phyloP scores from a whole-genome alignment of 805 yeast species.

The Candida vartiovaarae region DNA sequence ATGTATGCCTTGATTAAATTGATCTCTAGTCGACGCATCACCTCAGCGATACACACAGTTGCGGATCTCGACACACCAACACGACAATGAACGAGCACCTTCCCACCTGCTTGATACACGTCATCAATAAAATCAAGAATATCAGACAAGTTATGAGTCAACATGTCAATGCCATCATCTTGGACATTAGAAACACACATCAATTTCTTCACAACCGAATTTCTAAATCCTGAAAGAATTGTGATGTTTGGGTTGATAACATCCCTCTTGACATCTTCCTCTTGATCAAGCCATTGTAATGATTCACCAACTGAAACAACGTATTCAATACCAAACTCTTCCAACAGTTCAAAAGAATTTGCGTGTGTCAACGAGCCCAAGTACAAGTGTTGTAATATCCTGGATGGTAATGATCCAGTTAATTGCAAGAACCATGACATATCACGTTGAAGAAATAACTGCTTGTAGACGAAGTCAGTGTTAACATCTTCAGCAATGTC shows the following conservation, averaged over 20 bases:
- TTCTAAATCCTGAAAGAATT: constrained; percentile 9
- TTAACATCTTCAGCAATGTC: constrained; percentile 12
- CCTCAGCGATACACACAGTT: constrained; percentile 92
- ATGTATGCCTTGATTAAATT: constrained; percentile 75
- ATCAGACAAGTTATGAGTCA: constrained; percentile 52
- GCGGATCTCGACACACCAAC: constrained; percentile 96
- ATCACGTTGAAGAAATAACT: constrained; percentile 25
- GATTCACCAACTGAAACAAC: constrained; percentile 84
- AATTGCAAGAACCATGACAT: constrained; percentile 24
- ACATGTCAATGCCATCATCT: constrained; percentile 86
- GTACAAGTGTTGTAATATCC: constrained; percentile 76
- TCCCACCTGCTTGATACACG: constrained; percentile 36
- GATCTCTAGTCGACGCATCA: constrained; percentile 67
- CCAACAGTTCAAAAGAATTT: constrained; percentile 54
- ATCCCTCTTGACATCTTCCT: constrained; percentile 5
- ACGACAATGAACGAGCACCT: constrained; percentile 81
- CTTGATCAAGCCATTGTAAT: constrained; percentile 49
- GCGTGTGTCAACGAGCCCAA: constrained; percentile 85
- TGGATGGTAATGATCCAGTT: constrained; percentile 74
- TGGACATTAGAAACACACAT: constrained; percentile 66
- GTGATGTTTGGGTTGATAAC: constrained; percentile 19
- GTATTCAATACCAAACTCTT: constrained; percentile 59
- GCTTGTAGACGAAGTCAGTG: constrained; percentile 27
- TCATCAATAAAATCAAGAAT: constrained; percentile 63
- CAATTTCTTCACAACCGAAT: constrained; percentile 22